Evolutionary conservation across 2,329 filamentous ascomycete genomes (phyloP).

Genomic region (Paramyrothecium sp.): DNA sequence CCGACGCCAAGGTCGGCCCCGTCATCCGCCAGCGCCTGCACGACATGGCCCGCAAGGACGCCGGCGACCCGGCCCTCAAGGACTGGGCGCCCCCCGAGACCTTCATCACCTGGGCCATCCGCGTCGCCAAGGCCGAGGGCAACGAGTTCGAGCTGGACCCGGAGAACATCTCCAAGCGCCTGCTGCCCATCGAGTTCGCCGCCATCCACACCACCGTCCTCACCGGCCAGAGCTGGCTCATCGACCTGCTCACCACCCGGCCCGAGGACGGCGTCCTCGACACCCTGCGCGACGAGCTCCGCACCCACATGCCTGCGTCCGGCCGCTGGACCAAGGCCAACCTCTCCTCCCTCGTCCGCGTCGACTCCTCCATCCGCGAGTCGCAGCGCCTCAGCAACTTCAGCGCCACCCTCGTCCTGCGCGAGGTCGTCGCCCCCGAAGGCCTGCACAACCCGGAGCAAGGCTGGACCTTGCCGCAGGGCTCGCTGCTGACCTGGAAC

Average conservation of each 20-base stretch:
- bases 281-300: constrained; percentile 41
- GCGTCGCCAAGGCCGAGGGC: constrained; percentile 45
- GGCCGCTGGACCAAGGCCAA: constrained; percentile 45
- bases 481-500: constrained; percentile 41
- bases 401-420: constrained; percentile 41
- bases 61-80: constrained; percentile 36
- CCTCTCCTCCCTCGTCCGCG: constrained; percentile 39
- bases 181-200: constrained; percentile 57
- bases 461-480: constrained; percentile 35
- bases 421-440: constrained; percentile 41
- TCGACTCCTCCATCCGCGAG: constrained; percentile 53
- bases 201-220: constrained; percentile 58
- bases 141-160: constrained; percentile 42
- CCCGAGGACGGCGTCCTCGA: constrained; percentile 32
- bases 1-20: constrained; percentile 40
- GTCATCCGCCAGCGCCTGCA: constrained; percentile 48
- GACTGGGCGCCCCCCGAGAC: constrained; percentile 49
- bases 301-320: constrained; percentile 17
- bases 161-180: constrained; percentile 44
- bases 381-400: constrained; percentile 49
- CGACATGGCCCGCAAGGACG: constrained; percentile 40
- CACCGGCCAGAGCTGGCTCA: constrained; percentile 44
- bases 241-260: constrained; percentile 44
- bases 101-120: constrained; percentile 57
- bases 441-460: constrained; percentile 37